Percentiles rank a stretch among this genome's conserved stretches.
Evolutionary conservation across 768 basidiomycete species (phyloP).

Genomic region (Lactarius sanguifluus): DNA sequence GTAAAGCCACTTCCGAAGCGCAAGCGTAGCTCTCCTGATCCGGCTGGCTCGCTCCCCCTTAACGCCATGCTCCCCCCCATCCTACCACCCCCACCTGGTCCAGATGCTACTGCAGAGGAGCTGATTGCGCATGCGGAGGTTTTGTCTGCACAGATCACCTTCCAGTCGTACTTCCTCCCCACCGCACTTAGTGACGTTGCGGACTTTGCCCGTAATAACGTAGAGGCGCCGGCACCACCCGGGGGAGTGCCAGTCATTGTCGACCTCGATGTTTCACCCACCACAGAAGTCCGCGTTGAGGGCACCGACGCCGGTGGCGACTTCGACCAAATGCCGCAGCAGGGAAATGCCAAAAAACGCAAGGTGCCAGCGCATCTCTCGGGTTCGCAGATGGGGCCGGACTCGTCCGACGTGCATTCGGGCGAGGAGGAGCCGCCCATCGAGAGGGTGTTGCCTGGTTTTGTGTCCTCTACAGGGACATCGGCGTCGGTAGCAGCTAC

Average conservation of each 20-base stretch:
- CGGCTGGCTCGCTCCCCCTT: constrained; percentile 6
- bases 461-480: constrained; percentile 4
- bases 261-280: constrained; percentile 34
- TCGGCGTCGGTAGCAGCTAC: not conserved
- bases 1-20: constrained; percentile 81
- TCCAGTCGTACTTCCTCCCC: constrained; percentile 66
- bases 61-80: constrained; percentile 33
- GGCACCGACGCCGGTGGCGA: constrained; percentile 66
- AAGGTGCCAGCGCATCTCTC: constrained; percentile 73
- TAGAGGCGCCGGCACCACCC: constrained; percentile 19
- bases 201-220: constrained; percentile 39
- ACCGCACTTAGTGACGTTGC: constrained; percentile 48
- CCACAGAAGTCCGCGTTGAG: constrained; percentile 23
- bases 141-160: constrained; percentile 56
- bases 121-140: constrained; percentile 57
- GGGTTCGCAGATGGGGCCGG: constrained; percentile 44
- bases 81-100: constrained; percentile 38
- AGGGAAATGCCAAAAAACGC: constrained; percentile 84
- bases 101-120: constrained; percentile 55
- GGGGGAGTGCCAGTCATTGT: constrained; percentile 5
- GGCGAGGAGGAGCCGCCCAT: constrained; percentile 45
- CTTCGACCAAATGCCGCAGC: constrained; percentile 68
- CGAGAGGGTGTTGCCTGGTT: constrained; percentile 35
- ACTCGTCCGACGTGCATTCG: constrained; percentile 41
- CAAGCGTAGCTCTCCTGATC: constrained; percentile 48